Base-by-base conservation (phyloP, 257 asterid genomes). In the Avicennia marina region DNA sequence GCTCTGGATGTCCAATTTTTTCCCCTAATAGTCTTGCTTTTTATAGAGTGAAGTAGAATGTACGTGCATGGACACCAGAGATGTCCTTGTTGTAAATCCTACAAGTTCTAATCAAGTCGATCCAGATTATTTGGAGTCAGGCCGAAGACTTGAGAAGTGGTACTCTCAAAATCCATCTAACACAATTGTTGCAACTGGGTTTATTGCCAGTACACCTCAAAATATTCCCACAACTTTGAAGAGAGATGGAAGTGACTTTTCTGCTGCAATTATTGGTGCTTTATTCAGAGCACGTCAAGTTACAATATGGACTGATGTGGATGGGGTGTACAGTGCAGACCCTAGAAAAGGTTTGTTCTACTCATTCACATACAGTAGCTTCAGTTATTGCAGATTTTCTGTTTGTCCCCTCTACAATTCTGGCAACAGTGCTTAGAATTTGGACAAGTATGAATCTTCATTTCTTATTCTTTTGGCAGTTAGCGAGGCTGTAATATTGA, bases 211-310 rank as follows among this genome's bases (percentile, higher is more conserved):
- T 44, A 93, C 97, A 33, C 89, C 87, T 27, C 75, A 89, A 67
- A 85, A 86, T 71, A 89, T 93, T 53, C 95, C 96, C 55, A 93
- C 99, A 41, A 93, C 99, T 65, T 80, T 93, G 83, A 93, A 93
- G 79, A 81, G 99, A 76, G 99, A 93, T 54, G 99, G 99, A 19
- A 93, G 99, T 66, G 99, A 93, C 73, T 93, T 93, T 79, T 93
- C 99, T 40, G 99, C 99, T 53, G 99, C 99, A 63, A 93, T 93
- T 50, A 82, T 93, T 94, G 95, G 97, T 66, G 87, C 99, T 43
- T 80, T 93, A 65, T 76, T 89, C 54, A 77, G 42, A 81, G 99
- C 99, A 36, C 74, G 91, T 20, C 95, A 84, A 82, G 95, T 93
- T 58, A 93, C 99, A 51, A 93, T 93, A 47, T 93, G 99, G 99